Evolutionary conservation across 1,284 basidiomycete species (phyloP).

Genomic region (Gomphus bonarii): DNA sequence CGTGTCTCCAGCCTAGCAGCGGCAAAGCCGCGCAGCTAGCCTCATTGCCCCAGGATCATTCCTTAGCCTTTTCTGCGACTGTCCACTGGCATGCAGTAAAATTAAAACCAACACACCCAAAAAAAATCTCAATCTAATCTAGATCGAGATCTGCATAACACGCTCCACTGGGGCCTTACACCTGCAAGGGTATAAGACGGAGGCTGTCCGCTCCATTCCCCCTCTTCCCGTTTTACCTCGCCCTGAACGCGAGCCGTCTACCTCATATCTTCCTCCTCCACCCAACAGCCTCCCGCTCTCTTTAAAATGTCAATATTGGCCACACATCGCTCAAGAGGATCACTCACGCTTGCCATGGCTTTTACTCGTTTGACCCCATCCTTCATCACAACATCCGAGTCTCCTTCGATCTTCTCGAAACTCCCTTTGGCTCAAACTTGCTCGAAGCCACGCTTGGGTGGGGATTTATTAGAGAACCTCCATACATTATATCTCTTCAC

Average conservation of each 20-base stretch:
- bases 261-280: background rate
- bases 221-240: background rate
- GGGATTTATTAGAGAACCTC: background rate
- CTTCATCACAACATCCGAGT: background rate
- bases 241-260: constrained; percentile 6
- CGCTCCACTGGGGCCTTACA: background rate
- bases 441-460: background rate
- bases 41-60: background rate
- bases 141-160: constrained; percentile 4
- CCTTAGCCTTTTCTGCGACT: background rate
- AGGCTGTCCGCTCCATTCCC: background rate
- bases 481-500: constrained; percentile 12
- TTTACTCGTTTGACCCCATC: background rate
- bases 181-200: background rate
- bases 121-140: background rate
- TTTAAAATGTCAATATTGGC: background rate
- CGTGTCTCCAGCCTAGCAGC: background rate
- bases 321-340: background rate
- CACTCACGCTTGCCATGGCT: background rate
- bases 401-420: background rate
- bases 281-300: too few relatives aligned
- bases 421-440: background rate
- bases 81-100: constrained; percentile 5
- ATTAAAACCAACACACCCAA: too few relatives aligned
- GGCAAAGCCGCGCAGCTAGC: background rate